Conservation (phyloP, 116 monocot genomes). For the Cymodocea nodosa region DNA sequence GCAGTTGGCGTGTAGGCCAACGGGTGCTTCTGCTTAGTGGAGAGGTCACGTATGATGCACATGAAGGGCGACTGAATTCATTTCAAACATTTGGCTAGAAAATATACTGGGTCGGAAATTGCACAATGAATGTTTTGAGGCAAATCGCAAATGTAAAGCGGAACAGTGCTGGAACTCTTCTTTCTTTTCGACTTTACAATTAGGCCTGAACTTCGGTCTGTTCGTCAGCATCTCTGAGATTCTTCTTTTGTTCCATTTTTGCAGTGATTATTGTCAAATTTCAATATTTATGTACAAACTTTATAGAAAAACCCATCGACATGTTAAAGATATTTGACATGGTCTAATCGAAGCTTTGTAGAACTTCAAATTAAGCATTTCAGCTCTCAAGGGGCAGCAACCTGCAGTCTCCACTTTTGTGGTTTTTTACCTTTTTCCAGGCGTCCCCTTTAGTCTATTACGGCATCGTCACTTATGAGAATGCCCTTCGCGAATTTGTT, state of each 20-base stretch:
- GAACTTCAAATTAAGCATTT: too few species aligned
- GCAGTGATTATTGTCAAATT: not conserved
- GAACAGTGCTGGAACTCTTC: slow-evolving; percentile 1
- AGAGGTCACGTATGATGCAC: not conserved
- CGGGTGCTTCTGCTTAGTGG: not conserved
- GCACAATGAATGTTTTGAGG: not conserved
- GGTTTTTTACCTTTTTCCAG: too few species aligned
- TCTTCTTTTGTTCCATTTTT: not conserved
- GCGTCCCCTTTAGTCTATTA: too few species aligned
- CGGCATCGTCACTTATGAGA: too few species aligned
- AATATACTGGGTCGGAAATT: slow-evolving; percentile 1
- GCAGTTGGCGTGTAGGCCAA: slow-evolving; percentile 11
- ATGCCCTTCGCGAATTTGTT: too few species aligned
- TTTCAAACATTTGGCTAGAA: slow-evolving; percentile 2
- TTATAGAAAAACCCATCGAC: not conserved
- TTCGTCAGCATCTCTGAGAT: not conserved
- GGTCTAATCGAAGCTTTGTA: too few species aligned
- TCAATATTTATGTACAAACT: not conserved
- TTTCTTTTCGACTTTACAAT: not conserved
- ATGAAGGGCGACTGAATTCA: not conserved
- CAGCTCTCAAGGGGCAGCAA: too few species aligned
- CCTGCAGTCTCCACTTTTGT: too few species aligned
- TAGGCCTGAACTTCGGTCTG: not conserved
- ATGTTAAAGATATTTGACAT: too few species aligned
- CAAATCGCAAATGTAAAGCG: not conserved